Evolutionary conservation across 2,329 filamentous ascomycete genomes (phyloP).

Genomic region (Pseudogymnoascus sp.): DNA sequence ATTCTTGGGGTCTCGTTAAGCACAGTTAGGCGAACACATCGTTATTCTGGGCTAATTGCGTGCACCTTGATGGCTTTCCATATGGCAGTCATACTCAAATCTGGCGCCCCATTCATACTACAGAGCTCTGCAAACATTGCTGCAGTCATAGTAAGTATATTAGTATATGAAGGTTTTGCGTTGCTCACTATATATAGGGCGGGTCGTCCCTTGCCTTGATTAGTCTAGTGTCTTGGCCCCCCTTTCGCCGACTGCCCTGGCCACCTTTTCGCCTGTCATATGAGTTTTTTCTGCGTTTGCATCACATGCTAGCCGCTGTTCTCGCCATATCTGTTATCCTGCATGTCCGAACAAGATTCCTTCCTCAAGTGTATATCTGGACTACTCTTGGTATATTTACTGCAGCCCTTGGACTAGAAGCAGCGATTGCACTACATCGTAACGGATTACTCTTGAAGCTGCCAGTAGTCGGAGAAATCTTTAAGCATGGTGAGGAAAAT

Average conservation of each 20-base stretch:
- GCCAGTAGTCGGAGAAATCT: neutral
- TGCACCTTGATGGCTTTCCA: slow-evolving; percentile 13
- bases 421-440: too few relatives aligned
- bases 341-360: neutral
- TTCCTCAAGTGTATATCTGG: slow-evolving; percentile 16
- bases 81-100: neutral
- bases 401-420: too few relatives aligned
- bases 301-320: slow-evolving; percentile 12
- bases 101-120: too few relatives aligned
- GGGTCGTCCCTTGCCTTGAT: slow-evolving; percentile 2
- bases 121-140: neutral
- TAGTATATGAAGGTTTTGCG: too few relatives aligned
- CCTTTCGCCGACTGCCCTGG: slow-evolving; percentile 9
- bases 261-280: slow-evolving; percentile 10
- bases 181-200: too few relatives aligned
- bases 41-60: slow-evolving; percentile 15
- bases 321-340: neutral
- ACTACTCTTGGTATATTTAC: slow-evolving; percentile 5
- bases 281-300: slow-evolving; percentile 13
- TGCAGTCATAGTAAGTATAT: slow-evolving; percentile 5
- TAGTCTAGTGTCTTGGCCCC: slow-evolving; percentile 12
- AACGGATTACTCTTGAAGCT: slow-evolving; percentile 10
- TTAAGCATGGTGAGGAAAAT: too few relatives aligned
- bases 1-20: slow-evolving; percentile 14
- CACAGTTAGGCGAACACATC: slow-evolving; percentile 13